These are phyloP conservation scores for Neurospora pannonica DNA, from an alignment of 495 filamentous ascomycete species.

Conservation along the genomic window DNA sequence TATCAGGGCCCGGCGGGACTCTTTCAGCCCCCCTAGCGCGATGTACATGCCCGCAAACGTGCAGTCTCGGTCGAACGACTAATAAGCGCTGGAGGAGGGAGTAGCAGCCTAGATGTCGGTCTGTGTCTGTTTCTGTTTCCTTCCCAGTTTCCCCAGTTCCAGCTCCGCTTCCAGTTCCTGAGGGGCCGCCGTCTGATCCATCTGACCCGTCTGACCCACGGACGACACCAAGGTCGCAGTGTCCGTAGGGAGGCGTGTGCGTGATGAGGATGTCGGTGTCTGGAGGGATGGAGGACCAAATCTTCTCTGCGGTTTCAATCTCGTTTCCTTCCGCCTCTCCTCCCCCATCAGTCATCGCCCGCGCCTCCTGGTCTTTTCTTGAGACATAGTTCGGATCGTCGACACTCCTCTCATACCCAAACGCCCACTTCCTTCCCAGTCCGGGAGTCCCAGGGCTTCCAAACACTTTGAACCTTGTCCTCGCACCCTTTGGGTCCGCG, in stretches of 20 bases:
- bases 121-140: constrained; percentile 2
- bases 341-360: too few species aligned
- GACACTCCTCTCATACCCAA: constrained; percentile 48
- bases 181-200: too few species aligned
- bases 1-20: constrained; percentile 16
- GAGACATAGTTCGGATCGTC: background rate
- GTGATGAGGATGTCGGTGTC: constrained; percentile 77
- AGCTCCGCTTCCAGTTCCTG: background rate
- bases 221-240: constrained; percentile 55
- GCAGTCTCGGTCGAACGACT: constrained; percentile 67
- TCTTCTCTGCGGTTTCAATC: constrained; percentile 23
- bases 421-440: constrained; percentile 55
- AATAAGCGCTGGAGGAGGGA: constrained; percentile 59
- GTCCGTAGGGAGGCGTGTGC: constrained; percentile 66
- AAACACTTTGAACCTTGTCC: constrained; percentile 62
- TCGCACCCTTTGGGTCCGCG: constrained; percentile 46
- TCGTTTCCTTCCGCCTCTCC: background rate
- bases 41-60: constrained; percentile 88
- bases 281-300: constrained; percentile 54
- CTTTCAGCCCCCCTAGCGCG: constrained; percentile 49
- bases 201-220: background rate
- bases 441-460: constrained; percentile 64
- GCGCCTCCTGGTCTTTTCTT: background rate
- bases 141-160: background rate
- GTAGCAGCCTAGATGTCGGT: constrained; percentile 50